Evolutionary conservation across 371 early-diverging fungal species (phyloP), one percentile per base, ranked within the genome.

Genomic region (Syncephalastrum monosporum): DNA sequence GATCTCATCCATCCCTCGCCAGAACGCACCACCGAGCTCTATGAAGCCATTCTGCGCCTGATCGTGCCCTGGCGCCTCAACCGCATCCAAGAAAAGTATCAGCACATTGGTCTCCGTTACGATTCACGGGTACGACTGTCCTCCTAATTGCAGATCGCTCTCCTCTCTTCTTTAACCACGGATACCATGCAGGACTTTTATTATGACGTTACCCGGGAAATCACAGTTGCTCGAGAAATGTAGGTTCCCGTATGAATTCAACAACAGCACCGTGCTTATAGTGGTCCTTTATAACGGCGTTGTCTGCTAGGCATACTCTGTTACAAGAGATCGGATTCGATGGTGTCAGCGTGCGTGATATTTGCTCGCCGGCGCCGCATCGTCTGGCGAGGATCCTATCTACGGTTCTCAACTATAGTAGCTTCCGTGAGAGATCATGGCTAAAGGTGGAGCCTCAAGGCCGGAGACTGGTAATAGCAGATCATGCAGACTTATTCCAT

Each of bases 1-100:
- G 63, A 67, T 53, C 50, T 67, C 14, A 29, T 67, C 5, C 62
- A 67, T 59, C 67, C 67, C 6, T 59, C 62, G 1, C 53, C 56
- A 33, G 33, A 47, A 16, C 52, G 60, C 5, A 59, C 59, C 14
- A 53, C 53, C 27, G 56, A 59, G 42, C 46, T 67, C 24, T 67
- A 55, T 46, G 57, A 57, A 47, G 55, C 50, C 46, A 55, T 61
- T 24, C 42, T 67, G 5, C 42, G 47, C 24, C 43, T 64, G 19
- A 19, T 64, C 13, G 51, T 57, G 21, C 56, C 60, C 14, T 59
- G 60, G 59, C 65, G 60, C 6, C 23, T 53, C 1, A 27, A 42
- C 1, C 7, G 38, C 41, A 47, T 49, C 7, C 27, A 43, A 41
- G 6, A 6, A 29, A 46, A n/a, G 3, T 12, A 4, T 15, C 38